Evolutionary conservation across 768 basidiomycete genomes (phyloP), one percentile per base, ranked within the genome.

Genomic region (Cyclocybe cylindracea): DNA sequence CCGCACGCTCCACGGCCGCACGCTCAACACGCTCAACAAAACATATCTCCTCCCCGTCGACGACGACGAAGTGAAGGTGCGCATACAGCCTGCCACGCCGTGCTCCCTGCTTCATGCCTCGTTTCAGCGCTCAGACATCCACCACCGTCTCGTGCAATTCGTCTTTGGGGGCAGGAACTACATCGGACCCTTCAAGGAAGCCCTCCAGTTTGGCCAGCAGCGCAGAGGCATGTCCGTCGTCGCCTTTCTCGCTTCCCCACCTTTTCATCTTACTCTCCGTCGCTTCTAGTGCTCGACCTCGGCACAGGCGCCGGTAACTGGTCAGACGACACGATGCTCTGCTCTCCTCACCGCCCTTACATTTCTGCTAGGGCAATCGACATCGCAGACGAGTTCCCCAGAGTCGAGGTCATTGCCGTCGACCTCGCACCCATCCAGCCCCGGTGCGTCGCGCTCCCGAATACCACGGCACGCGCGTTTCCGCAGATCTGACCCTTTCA

Each of bases 401-500:
- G 74, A 44, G 84, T 76, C 52, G 83, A 87, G 57, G 83, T 88
- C 55, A 77, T 84, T 63, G 87, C 85, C 18, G 73, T 86, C 54
- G 86, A 89, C 71, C 76, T 89, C 33, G 85, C 86, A 18, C 86
- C 86, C 56, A 80, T 88, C 37, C 87, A 88, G 62, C 85, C 86
- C 44, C 77, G 81, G 86, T 87, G 68, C 50, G 60, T 57, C 39
- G 60, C 61, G 44, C 52, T 55, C 51, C 62, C 63, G 61, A 65
- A 62, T 56, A 61, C 58, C 55, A 51, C 53, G 52, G 57, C 59
- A 52, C 43, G 53, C 51, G 46, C 48, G 48, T 48, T 35, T 34
- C 34, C 54, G 47, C 38, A 50, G 47, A 24, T 24, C 43, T 29
- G 44, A 31, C 44, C 18, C 40, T 32, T 42, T 44, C 18, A 60